Base-by-base conservation (phyloP, 2,329 filamentous ascomycete genomes). In the Beauveria rudraprayagi region DNA sequence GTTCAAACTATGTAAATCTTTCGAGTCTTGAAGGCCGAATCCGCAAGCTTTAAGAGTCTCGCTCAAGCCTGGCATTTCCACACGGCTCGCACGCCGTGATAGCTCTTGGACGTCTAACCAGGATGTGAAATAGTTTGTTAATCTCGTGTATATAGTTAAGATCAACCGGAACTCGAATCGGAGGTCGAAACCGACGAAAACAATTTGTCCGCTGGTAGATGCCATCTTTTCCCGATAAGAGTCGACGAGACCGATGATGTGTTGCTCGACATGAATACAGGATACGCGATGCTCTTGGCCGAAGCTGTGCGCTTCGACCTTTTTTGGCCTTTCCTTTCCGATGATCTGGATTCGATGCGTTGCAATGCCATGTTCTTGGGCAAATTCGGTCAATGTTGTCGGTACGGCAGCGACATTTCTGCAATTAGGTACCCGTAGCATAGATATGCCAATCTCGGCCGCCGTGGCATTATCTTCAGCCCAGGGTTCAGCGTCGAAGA, bases 21-120 rank as follows among this genome's bases (percentile, higher is more conserved):
- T 40, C 5, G 22, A 1, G 1, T 28, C 9, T 10, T n/a, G 7
- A 17, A 11, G 19, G 3, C 56, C 56, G 19, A 44, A 52, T 0
- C 56, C 56, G 19, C 56, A 60, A 5, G 56, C 47, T 44, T n/a
- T 53, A 1, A 60, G 24, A 7, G 47, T 60, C 47, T 53, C 48
- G 26, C 47, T 60, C 26, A 60, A 37, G 1, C 56, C 56, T 3
- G 56, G 56, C 22, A 46, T 34, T 7, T 52, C 24, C 3, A 53
- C 17, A 5, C 19, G 4, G 56, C 47, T 60, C 3, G 40, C 46
- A 37, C 30, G 37, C 10, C 47, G 19, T 5, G 56, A 37, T 3
- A 60, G 26, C 41, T 60, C 56, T 8, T 60, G 56, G 22, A 60
- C 5, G 24, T 60, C 56, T n/a, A 60, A 24, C 48, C 56, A 60